Evolutionary conservation across 2,329 filamentous ascomycete genomes (phyloP).

Genomic region (Aspergillus sp.): DNA sequence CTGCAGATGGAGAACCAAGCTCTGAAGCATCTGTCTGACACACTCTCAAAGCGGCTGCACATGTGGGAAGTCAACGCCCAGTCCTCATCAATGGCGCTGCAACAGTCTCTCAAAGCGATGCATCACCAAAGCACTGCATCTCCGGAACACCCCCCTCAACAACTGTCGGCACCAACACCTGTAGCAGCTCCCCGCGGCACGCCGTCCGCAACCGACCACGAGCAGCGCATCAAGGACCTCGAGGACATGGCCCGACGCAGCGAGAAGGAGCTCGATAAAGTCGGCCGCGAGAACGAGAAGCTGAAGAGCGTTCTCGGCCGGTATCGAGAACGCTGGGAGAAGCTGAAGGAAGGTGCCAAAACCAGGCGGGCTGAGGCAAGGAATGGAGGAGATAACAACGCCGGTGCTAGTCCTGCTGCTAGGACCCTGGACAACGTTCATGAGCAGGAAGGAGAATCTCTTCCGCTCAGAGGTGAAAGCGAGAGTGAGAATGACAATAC

Average conservation of each 20-base stretch:
- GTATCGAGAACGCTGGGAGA: slow-evolving; percentile 59
- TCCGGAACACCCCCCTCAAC: slow-evolving; percentile 22
- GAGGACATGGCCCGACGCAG: slow-evolving; percentile 55
- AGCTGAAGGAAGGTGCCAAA: slow-evolving; percentile 55
- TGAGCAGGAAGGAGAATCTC: neutral
- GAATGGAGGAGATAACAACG: neutral
- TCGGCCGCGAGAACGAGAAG: slow-evolving; percentile 55
- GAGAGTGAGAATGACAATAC: slow-evolving; percentile 1
- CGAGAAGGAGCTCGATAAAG: slow-evolving; percentile 52
- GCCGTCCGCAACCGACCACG: slow-evolving; percentile 25
- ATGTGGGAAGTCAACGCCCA: slow-evolving; percentile 90
- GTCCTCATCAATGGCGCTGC: slow-evolving; percentile 72
- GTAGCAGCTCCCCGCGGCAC: slow-evolving; percentile 10
- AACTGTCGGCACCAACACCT: slow-evolving; percentile 19
- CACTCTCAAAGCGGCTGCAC: slow-evolving; percentile 75
- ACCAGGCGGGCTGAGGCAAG: slow-evolving; percentile 23
- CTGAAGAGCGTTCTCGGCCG: slow-evolving; percentile 44
- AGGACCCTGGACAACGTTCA: neutral
- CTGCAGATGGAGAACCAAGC: slow-evolving; percentile 79
- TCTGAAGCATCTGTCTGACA: slow-evolving; percentile 76
- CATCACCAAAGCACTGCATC: slow-evolving; percentile 29
- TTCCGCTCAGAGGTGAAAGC: neutral
- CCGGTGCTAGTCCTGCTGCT: neutral
- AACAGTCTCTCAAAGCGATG: slow-evolving; percentile 61
- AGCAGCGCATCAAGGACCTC: slow-evolving; percentile 53